Conservation (phyloP, 2,329 filamentous ascomycete genomes). For the Amauroascus niger region DNA sequence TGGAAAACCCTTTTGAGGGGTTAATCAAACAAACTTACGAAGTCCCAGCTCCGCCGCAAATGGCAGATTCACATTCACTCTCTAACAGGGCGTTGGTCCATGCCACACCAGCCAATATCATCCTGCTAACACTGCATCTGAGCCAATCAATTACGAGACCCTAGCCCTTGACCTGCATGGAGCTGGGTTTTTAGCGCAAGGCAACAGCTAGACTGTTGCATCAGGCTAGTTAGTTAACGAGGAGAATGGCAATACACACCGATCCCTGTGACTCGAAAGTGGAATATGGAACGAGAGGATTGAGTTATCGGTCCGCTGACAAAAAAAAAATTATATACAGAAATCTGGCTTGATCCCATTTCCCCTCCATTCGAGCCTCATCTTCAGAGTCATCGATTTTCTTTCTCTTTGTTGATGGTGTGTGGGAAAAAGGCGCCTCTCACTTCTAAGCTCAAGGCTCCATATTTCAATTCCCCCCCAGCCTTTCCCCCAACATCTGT, state of each 20-base stretch:
- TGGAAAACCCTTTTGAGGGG: neutral
- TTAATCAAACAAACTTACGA: neutral
- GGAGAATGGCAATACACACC: neutral
- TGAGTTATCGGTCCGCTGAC: slow-evolving; percentile 7
- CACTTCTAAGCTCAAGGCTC: neutral
- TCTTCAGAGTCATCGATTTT: neutral
- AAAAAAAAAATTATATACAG: slow-evolving; percentile 4
- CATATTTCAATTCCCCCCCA: neutral
- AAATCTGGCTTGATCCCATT: neutral
- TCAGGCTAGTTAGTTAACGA: neutral
- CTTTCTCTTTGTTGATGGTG: neutral
- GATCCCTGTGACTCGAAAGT: neutral
- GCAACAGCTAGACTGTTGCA: slow-evolving; percentile 6
- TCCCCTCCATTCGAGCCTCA: slow-evolving; percentile 8
- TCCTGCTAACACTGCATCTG: neutral
- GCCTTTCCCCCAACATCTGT: neutral
- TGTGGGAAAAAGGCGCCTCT: neutral
- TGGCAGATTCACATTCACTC: neutral
- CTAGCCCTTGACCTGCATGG: slow-evolving; percentile 3
- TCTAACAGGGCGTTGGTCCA: slow-evolving; percentile 3
- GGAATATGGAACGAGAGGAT: too few relatives aligned
- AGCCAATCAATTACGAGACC: neutral
- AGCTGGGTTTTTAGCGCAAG: neutral
- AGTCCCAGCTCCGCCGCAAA: neutral
- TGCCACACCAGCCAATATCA: neutral